These are phyloP conservation scores for Calocybe cyanea DNA, from an alignment of 768 basidiomycete species.

Conservation along the genomic window DNA sequence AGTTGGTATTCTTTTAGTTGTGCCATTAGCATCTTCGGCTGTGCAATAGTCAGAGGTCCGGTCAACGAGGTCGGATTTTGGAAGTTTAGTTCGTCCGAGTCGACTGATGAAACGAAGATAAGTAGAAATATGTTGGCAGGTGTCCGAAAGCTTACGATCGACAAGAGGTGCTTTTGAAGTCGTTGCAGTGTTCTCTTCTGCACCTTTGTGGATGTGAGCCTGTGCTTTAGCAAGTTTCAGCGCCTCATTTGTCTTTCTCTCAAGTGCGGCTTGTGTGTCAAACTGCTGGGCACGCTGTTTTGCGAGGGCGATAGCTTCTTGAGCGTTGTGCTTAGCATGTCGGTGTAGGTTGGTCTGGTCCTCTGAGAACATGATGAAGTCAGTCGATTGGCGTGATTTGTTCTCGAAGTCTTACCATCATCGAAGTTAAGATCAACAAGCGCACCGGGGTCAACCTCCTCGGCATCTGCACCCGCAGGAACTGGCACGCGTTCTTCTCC, in stretches of 20 bases:
- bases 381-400: background rate
- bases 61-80: slow-evolving; percentile 93
- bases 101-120: slow-evolving; percentile 47
- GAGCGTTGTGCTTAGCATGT: slow-evolving; percentile 87
- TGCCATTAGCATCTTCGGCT: slow-evolving; percentile 95
- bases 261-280: slow-evolving; percentile 76
- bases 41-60: slow-evolving; percentile 79
- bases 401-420: slow-evolving; percentile 52
- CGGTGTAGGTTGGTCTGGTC: slow-evolving; percentile 82
- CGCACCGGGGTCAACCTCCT: slow-evolving; percentile 44
- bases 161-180: slow-evolving; percentile 48
- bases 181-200: slow-evolving; percentile 31
- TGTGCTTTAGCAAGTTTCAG: slow-evolving; percentile 61
- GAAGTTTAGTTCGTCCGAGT: slow-evolving; percentile 97
- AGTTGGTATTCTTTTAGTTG: slow-evolving; percentile 97
- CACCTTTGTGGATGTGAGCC: slow-evolving; percentile 43
- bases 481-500: slow-evolving; percentile 43
- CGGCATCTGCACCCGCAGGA: slow-evolving; percentile 57
- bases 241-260: slow-evolving; percentile 79
- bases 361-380: slow-evolving; percentile 41
- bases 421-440: slow-evolving; percentile 87
- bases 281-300: slow-evolving; percentile 79
- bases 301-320: slow-evolving; percentile 80
- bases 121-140: background rate
- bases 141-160: slow-evolving; percentile 52